Evolutionary conservation across 176 grass and related monocot genomes (phyloP), one percentile per base, ranked within the genome.

Genomic region (Aegilops longissima): DNA sequence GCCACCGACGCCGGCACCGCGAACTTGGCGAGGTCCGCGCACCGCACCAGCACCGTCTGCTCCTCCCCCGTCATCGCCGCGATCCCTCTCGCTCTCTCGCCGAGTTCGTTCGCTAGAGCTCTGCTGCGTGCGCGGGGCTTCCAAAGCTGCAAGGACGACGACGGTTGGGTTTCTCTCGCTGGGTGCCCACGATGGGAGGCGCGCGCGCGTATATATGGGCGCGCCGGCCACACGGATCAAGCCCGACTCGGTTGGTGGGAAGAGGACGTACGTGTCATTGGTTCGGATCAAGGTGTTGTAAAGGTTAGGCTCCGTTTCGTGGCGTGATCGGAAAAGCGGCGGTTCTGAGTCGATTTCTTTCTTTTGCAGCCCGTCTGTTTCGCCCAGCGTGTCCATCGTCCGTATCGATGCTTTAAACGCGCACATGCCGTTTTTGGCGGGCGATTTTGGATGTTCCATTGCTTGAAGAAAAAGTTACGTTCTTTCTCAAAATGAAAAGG

Each of bases 1-100:
- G 2, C 31, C 8, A 51, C 78, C 18, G 27, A 31, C 38, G 17
- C 29, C n/a, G 83, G 78, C 88, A 77, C 88, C 17, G 36, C 4
- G 35, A 90, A 17, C 71, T 51, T 39, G 24, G 7, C 52, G 16
- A 84, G 78, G 83, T 90, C 83, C 21, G 68, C 81, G 83, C 88
- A 77, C 12, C 83, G 83, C 21, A 86, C 78, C 29, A 86, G 78
- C 78, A 90, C 71, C 71, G 76, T 71, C 4, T 18, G 38, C 1
- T 47, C 70, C 29, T 80, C 7, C 31, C 9, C n/a, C 36, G n/a
- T 3, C 69, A 17, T 36, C 65, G 76, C 5, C 8, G 2, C 42
- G 3, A 16, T 33, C 9, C 2, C 25, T 25, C 25, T 25, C 25
- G 25, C 25, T 25, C 25, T 25, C 16, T 68, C 62, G 62, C 5